Evolutionary conservation across 208 protist species (phyloP).

Genomic region (Angomonas deanei): DNA sequence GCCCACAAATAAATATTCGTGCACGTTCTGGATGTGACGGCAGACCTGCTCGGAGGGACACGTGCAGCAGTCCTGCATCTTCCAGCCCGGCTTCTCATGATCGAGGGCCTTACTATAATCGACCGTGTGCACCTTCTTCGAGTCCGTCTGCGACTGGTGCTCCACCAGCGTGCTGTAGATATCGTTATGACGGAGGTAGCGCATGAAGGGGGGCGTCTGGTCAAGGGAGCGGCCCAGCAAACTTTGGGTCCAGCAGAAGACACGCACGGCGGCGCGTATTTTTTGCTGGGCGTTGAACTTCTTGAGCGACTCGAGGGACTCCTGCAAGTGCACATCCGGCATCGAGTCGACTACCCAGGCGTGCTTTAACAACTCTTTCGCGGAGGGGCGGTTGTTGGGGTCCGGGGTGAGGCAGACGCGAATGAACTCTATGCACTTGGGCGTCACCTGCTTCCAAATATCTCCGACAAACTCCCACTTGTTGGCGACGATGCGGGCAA

Average conservation of each 20-base stretch:
- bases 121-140: constrained; percentile 41
- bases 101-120: constrained; percentile 68
- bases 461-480: constrained; percentile 46
- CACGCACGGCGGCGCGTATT: constrained; percentile 52
- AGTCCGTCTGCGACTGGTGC: constrained; percentile 71
- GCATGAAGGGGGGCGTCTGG: constrained; percentile 72
- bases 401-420: constrained; percentile 53
- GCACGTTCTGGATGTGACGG: constrained; percentile 84
- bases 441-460: constrained; percentile 49
- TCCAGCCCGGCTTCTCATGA: constrained; percentile 34
- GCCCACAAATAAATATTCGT: constrained; percentile 82
- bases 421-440: constrained; percentile 55
- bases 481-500: constrained; percentile 50
- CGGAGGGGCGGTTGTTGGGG: constrained; percentile 58
- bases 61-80: constrained; percentile 70
- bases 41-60: constrained; percentile 67
- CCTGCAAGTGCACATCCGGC: constrained; percentile 42
- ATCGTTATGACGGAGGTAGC: constrained; percentile 68
- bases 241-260: constrained; percentile 58
- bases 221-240: constrained; percentile 50
- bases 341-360: constrained; percentile 48
- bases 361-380: constrained; percentile 51
- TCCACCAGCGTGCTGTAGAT: constrained; percentile 57
- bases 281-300: constrained; percentile 63
- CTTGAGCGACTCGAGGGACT: constrained; percentile 39